Conservation (phyloP, 2,329 filamentous ascomycete genomes). For the Nigrospora oryzae region DNA sequence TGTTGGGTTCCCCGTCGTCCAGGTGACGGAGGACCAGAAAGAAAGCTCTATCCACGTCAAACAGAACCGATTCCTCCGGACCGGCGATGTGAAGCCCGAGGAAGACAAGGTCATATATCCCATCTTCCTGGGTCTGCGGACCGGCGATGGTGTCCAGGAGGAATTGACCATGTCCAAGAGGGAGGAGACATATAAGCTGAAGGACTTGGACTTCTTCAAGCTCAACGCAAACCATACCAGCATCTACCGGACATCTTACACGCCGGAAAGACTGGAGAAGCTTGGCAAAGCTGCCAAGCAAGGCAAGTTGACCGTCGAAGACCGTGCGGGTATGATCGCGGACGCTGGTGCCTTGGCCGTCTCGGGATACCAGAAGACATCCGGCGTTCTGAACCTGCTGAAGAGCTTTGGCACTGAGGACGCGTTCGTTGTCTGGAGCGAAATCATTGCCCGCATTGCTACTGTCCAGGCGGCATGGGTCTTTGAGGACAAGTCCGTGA, state of each 20-base stretch:
- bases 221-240: conserved; percentile 91
- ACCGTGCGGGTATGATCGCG: conserved; percentile 88
- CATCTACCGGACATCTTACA: conserved; percentile 85
- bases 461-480: conserved; percentile 81
- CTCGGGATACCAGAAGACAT: conserved; percentile 90
- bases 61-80: conserved; percentile 91
- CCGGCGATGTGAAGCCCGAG: conserved; percentile 86
- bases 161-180: conserved; percentile 62
- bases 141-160: conserved; percentile 75
- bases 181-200: conserved; percentile 69
- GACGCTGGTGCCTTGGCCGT: conserved; percentile 85
- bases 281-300: conserved; percentile 79
- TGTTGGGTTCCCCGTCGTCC: conserved; percentile 85
- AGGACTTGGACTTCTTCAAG: conserved; percentile 86
- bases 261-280: conserved; percentile 74
- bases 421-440: conserved; percentile 92
- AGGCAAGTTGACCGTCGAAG: conserved; percentile 75
- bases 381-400: conserved; percentile 75
- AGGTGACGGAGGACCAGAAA: conserved; percentile 67
- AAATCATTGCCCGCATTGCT: conserved; percentile 72
- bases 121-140: conserved; percentile 79
- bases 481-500: conserved; percentile 68
- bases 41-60: conserved; percentile 74
- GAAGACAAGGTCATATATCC: conserved; percentile 85
- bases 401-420: conserved; percentile 79